A percentile compares a stretch with the other conserved stretches of the same genome.
Conservation (phyloP, 495 filamentous ascomycete genomes). For the Staphylotrichum longicolle region DNA sequence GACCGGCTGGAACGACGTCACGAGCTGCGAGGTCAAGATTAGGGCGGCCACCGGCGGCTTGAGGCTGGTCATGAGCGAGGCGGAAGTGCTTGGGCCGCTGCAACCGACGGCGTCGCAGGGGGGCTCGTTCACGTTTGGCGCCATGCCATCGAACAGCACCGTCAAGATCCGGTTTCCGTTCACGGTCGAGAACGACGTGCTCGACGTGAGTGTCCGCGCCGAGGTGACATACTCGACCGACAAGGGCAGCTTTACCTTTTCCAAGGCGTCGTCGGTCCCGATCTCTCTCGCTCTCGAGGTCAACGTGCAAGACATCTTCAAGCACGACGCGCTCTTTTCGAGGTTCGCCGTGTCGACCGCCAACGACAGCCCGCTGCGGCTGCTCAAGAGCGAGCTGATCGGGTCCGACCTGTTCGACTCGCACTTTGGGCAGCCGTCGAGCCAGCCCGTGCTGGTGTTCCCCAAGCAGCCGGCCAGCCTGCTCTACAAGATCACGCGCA, state of each 20-base stretch:
- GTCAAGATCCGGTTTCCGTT: slow-evolving; percentile 72
- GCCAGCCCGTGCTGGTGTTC: slow-evolving; percentile 64
- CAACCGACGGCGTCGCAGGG: slow-evolving; percentile 58
- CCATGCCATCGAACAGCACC: slow-evolving; percentile 49
- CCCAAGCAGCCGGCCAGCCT: slow-evolving; percentile 77
- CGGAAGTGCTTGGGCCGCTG: slow-evolving; percentile 56
- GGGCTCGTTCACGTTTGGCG: slow-evolving; percentile 64
- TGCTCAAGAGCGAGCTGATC: slow-evolving; percentile 68
- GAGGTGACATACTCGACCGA: slow-evolving; percentile 78
- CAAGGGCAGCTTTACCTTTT: slow-evolving; percentile 68
- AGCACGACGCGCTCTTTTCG: slow-evolving; percentile 75
- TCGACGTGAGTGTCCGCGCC: slow-evolving; percentile 67
- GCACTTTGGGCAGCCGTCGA: slow-evolving; percentile 54
- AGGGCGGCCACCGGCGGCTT: slow-evolving; percentile 84
- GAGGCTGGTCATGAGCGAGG: slow-evolving; percentile 72
- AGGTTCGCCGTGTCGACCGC: slow-evolving; percentile 85
- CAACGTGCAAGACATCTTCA: slow-evolving; percentile 96
- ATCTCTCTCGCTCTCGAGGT: slow-evolving; percentile 81
- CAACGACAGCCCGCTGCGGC: slow-evolving; percentile 66
- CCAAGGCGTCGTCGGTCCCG: slow-evolving; percentile 59
- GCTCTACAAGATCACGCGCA: slow-evolving; percentile 73
- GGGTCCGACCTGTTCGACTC: slow-evolving; percentile 68
- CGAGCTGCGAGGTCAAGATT: slow-evolving; percentile 65
- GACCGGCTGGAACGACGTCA: slow-evolving; percentile 75
- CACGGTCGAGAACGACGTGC: slow-evolving; percentile 74